Base-by-base conservation (phyloP, 345 rosid genomes). In the Conringia planisiliqua region DNA sequence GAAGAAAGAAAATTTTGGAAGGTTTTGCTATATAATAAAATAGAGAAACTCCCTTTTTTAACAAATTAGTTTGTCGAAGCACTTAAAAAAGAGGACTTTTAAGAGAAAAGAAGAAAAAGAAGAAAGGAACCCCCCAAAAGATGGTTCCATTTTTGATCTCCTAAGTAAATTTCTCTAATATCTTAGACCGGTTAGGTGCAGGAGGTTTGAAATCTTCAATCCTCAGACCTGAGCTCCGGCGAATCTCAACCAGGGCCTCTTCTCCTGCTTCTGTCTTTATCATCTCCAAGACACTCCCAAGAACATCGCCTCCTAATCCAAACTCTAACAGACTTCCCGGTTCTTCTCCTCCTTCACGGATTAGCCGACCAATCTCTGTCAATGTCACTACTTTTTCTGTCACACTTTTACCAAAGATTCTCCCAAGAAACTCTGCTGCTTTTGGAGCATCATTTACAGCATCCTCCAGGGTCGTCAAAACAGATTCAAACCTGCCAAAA, bases 381-480 rank as follows among this genome's bases (percentile, higher is more conserved):
- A 95, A 62, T 3, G 83, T 35, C 5, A 88, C 77, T 59, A 85
- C 86, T 17, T 76, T 77, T 69, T 87, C 92, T 10, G 54, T 51
- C 3, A 92, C 83, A 5, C 63, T 81, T 74, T 84, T 82, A n/a
- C 82, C 98, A 54, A 90, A 84, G 6, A 92, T 84, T 7, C 57
- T 59, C 14, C 96, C 98, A 0, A 95, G 91, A 82, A 86, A 92
- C 75, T 89, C 97, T 3, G 92, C 83, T 62, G 98, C 99, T 79
- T 74, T 95, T 0, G 99, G 98, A 17, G 99, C 99, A 71, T 95
- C 98, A 43, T 84, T 95, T 3, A 95, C 94, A 0, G 92, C 84
- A 77, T 95, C 99, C 82, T 92, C 94, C 82, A 95, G 77, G 8
- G 88, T 86, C 59, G 78, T 64, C 26, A 95, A 87, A 59, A 87